Evolutionary conservation across 208 protist species (phyloP).

Genomic region (Hexamita inflata): DNA sequence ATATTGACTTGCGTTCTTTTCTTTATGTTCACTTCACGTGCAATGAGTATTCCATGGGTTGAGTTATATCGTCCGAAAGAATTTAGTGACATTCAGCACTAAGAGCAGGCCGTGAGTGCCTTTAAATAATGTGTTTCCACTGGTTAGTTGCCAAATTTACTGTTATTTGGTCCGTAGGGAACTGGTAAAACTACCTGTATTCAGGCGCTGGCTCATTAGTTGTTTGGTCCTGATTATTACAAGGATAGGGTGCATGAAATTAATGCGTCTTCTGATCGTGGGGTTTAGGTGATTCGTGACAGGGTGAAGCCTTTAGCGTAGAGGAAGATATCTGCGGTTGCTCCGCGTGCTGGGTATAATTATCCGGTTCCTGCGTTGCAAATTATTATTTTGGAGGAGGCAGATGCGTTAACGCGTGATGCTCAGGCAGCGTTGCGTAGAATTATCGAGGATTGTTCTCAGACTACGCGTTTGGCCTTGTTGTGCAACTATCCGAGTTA

Average conservation of each 20-base stretch:
- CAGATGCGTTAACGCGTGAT: conserved; percentile 8
- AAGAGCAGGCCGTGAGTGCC: too few relatives aligned
- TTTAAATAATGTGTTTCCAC: too few relatives aligned
- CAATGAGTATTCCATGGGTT: too few relatives aligned
- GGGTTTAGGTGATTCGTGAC: background rate
- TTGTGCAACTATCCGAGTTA: background rate
- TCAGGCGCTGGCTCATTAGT: background rate
- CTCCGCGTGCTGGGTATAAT: too few relatives aligned
- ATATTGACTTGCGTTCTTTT: too few relatives aligned
- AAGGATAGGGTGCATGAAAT: background rate
- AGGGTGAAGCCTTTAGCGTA: background rate
- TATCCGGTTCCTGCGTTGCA: background rate
- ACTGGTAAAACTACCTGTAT: background rate
- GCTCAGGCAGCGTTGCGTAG: background rate
- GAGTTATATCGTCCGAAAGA: too few relatives aligned
- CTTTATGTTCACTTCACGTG: too few relatives aligned
- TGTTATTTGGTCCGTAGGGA: background rate
- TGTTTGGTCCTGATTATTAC: background rate
- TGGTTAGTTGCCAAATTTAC: background rate
- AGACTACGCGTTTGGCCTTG: background rate
- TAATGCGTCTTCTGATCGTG: background rate
- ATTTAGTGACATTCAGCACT: too few relatives aligned
- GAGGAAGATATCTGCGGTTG: background rate
- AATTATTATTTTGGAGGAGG: conserved; percentile 1
- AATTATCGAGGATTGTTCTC: background rate